A percentile compares a stretch with the other conserved stretches of the same genome.
Evolutionary conservation across 148 eudicot species (phyloP).

Genomic region (Salicornia ramosissima): DNA sequence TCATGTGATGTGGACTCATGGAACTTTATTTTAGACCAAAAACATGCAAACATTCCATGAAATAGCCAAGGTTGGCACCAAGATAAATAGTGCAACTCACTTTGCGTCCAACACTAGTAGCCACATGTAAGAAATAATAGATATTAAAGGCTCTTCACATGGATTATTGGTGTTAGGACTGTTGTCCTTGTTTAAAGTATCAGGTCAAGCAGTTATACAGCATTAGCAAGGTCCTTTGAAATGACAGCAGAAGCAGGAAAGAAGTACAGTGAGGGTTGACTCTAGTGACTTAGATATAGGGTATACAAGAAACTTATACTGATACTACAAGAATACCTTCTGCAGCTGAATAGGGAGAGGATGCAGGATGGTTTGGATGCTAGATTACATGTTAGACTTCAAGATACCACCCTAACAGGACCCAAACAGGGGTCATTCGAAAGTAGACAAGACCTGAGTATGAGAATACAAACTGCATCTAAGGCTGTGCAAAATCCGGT

Average conservation of each 20-base stretch:
- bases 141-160: not conserved
- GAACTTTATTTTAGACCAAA: not conserved
- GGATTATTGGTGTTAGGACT: not conserved
- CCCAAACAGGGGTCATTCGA: not conserved
- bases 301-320: not conserved
- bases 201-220: not conserved
- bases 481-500: too few species aligned
- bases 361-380: not conserved
- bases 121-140: not conserved
- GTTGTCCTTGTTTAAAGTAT: not conserved
- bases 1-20: not conserved
- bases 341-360: not conserved
- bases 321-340: slow-evolving; percentile 8
- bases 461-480: too few species aligned
- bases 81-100: not conserved
- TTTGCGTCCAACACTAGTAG: not conserved
- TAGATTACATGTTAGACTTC: not conserved
- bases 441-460: not conserved
- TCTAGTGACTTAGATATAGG: not conserved
- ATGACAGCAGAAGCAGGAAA: not conserved
- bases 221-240: not conserved
- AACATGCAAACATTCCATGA: not conserved
- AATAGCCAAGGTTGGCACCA: not conserved
- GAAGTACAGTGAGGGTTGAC: not conserved
- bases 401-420: not conserved